These are phyloP conservation scores for Lactarius hengduanensis DNA, from an alignment of 768 basidiomycete genomes.

Conservation along the genomic window DNA sequence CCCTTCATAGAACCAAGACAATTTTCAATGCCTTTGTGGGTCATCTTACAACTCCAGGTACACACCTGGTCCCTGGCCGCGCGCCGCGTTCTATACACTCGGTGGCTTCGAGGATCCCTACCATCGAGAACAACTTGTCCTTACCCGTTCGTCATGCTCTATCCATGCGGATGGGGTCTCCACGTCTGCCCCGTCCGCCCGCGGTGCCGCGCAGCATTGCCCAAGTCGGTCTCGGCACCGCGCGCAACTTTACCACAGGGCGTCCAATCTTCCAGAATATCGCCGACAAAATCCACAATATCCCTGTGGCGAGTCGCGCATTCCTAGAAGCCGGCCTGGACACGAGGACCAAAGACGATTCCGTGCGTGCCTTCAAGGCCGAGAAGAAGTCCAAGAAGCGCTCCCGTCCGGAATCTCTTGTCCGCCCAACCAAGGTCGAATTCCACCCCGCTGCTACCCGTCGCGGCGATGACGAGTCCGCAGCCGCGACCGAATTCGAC, in stretches of 20 bases:
- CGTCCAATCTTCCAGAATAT: constrained; percentile 79
- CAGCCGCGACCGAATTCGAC: constrained; percentile 45
- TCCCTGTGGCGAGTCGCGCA: constrained; percentile 73
- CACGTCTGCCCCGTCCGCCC: constrained; percentile 59
- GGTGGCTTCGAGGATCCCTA: constrained; percentile 32
- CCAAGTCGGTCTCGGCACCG: constrained; percentile 74
- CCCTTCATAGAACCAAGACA: constrained; percentile 55
- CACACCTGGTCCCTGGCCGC: constrained; percentile 36
- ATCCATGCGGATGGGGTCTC: constrained; percentile 43
- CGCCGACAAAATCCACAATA: constrained; percentile 60
- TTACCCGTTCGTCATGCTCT: constrained; percentile 54
- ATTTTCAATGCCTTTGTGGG: constrained; percentile 55
- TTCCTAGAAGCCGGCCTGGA: constrained; percentile 76
- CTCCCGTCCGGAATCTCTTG: constrained; percentile 28
- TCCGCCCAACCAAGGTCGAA: constrained; percentile 28
- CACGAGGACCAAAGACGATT: constrained; percentile 49
- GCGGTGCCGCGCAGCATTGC: constrained; percentile 48
- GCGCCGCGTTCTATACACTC: constrained; percentile 34
- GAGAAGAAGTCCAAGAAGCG: constrained; percentile 34
- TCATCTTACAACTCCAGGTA: constrained; percentile 57
- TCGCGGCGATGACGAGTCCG: constrained; percentile 34
- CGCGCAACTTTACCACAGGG: constrained; percentile 70
- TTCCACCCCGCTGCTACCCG: constrained; percentile 28
- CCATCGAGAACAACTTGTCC: constrained; percentile 57
- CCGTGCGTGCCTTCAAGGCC: constrained; percentile 30